These are phyloP conservation scores for Globisporangium spiculum DNA, from an alignment of 352 stramenopile species.

Conservation along the genomic window DNA sequence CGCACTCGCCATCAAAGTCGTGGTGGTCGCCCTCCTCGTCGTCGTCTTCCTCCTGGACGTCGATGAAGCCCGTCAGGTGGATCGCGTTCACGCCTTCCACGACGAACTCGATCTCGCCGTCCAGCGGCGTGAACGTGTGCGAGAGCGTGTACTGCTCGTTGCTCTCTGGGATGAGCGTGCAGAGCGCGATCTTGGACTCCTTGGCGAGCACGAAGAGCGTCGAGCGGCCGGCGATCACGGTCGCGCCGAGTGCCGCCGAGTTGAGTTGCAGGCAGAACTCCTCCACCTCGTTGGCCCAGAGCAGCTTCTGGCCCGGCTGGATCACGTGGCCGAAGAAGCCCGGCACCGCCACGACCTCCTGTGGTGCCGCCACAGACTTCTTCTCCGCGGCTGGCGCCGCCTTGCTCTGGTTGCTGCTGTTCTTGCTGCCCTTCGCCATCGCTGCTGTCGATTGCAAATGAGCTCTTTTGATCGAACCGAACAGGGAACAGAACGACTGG, in stretches of 20 bases:
- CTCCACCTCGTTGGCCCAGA: constrained; percentile 69
- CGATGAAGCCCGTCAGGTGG: constrained; percentile 79
- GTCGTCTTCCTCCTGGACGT: constrained; percentile 73
- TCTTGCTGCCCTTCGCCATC: constrained; percentile 12
- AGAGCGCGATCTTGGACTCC: constrained; percentile 70
- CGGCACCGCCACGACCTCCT: constrained; percentile 51
- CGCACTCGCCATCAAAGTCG: constrained; percentile 24
- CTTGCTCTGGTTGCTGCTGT: constrained; percentile 5
- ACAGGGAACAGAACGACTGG: not conserved
- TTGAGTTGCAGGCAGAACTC: constrained; percentile 79
- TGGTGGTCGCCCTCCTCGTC: constrained; percentile 52
- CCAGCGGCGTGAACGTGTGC: constrained; percentile 75
- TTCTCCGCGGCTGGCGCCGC: constrained; percentile 9
- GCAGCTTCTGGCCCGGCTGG: constrained; percentile 58
- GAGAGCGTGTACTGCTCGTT: constrained; percentile 74
- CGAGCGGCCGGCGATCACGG: constrained; percentile 53
- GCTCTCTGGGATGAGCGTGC: constrained; percentile 57
- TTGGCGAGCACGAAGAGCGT: constrained; percentile 75
- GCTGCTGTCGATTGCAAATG: constrained; percentile 6
- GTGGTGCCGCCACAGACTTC: constrained; percentile 6
- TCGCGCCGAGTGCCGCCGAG: constrained; percentile 60
- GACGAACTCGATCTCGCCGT: constrained; percentile 68
- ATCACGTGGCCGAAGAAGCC: constrained; percentile 81
- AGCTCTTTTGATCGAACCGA: not conserved
- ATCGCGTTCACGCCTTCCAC: constrained; percentile 74